Conservation (phyloP, 1,284 basidiomycete species). For the Coniophora puteana region DNA sequence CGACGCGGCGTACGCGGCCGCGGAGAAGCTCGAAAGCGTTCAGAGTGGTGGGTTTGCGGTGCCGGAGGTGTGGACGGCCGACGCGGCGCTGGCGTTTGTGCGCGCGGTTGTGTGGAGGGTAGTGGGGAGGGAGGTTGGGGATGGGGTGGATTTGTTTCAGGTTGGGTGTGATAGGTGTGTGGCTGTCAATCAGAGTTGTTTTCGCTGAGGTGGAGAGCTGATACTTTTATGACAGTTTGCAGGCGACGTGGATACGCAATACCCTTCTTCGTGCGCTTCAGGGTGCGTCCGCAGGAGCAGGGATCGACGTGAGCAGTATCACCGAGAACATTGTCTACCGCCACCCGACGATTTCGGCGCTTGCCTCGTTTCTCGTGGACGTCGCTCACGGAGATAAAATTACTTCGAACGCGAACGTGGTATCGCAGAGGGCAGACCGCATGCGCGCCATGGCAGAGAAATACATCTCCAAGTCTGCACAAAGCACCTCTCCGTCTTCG, state of each 20-base stretch:
- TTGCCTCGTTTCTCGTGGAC: slow-evolving; percentile 12
- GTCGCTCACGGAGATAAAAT: slow-evolving; percentile 8
- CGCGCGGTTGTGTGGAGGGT: slow-evolving; percentile 24
- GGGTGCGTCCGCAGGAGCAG: slow-evolving; percentile 3
- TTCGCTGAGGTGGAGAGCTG: background rate
- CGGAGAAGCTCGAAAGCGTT: slow-evolving; percentile 21
- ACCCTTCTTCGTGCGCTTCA: slow-evolving; percentile 27
- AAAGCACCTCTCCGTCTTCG: slow-evolving; percentile 11
- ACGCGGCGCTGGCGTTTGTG: slow-evolving; percentile 23
- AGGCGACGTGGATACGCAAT: slow-evolving; percentile 40
- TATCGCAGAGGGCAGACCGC: slow-evolving; percentile 13
- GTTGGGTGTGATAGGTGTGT: slow-evolving; percentile 42
- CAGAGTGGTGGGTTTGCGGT: slow-evolving; percentile 16
- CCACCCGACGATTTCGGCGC: slow-evolving; percentile 20
- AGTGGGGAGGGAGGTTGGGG: slow-evolving; percentile 18
- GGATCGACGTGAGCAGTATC: slow-evolving; percentile 9
- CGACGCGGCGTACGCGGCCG: slow-evolving; percentile 20
- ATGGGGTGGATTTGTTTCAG: slow-evolving; percentile 40
- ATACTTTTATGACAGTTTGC: slow-evolving; percentile 31
- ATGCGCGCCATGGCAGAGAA: slow-evolving; percentile 25
- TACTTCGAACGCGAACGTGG: slow-evolving; percentile 1
- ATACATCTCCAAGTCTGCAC: slow-evolving; percentile 17
- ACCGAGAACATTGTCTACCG: slow-evolving; percentile 22
- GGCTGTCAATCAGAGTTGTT: background rate
- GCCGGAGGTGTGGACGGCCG: slow-evolving; percentile 26